Evolutionary conservation across 768 basidiomycete species (phyloP), one percentile per base, ranked within the genome.

Genomic region (Amanita thiersii): DNA sequence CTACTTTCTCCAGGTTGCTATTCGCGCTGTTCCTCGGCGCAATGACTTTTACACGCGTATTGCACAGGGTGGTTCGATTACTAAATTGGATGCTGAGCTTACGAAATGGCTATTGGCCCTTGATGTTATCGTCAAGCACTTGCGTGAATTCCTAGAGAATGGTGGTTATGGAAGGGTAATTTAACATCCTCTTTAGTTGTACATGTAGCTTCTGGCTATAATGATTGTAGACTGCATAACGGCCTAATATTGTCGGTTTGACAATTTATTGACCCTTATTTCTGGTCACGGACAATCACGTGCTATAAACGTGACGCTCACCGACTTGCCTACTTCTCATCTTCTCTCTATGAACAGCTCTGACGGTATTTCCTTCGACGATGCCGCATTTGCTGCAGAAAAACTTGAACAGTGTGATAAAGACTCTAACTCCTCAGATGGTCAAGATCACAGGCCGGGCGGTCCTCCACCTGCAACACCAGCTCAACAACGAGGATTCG

Each of bases 1-100:
- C 45, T 25, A 37, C 39, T 46, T 37, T 36, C 50, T 12, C 5
- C 45, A 79, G 77, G 52, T 79, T 1, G 78, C 78, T 2, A 71
- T 80, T 36, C 73, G 73, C 38, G 73, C 70, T 24, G 80, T 75
- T 21, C 79, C 84, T 0, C 62, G 68, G 11, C 77, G 84, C 1
- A 56, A 58, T 18, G 74, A 77, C 31, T 87, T 87, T 54, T 83
- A 78, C 47, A 55, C 60, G 3, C 69, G 73, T 15, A 68, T 87
- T n/a, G 66, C 75, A 1, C 69, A 82, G 40, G 77, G 79, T 1
- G 74, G 68, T 1, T 68, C 77, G 3, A 32, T 62, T 6, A 74
- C 77, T 42, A 70, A 72, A 42, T 68, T 87, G 23, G 68, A 73
- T 43, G 53, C 44, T 0, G 78, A 75, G 47, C 61, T 87, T 12